phyloP scores from a whole-genome alignment of 768 basidiomycete genomes.

The Multifurca ochricompacta region DNA sequence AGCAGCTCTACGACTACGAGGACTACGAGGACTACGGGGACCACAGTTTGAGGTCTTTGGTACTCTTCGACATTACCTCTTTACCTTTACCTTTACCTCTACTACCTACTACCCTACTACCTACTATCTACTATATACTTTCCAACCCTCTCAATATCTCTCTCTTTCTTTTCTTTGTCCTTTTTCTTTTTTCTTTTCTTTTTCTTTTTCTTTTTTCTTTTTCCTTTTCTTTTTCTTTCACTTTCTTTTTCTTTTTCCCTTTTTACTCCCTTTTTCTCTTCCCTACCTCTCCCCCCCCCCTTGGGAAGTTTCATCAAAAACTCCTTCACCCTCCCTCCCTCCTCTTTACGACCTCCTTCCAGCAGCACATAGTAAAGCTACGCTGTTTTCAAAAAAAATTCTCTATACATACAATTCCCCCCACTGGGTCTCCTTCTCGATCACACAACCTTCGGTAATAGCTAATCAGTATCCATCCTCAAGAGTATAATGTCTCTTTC shows the following conservation, averaged over 20 bases:
- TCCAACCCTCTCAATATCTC: no score
- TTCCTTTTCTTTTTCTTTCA: constrained; percentile 16
- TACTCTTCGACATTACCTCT: no score
- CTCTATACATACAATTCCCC: constrained; percentile 27
- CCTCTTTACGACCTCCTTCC: constrained; percentile 34
- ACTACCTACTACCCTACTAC: no score
- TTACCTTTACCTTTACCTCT: no score
- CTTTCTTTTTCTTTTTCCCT: constrained; percentile 5
- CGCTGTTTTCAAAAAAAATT: constrained; percentile 27
- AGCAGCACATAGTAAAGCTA: constrained; percentile 37
- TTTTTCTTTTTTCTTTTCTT: constrained; percentile 8
- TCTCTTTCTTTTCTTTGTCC: not conserved
- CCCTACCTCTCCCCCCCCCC: no score
- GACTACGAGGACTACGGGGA: no score
- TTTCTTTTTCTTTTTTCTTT: constrained; percentile 9
- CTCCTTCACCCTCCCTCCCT: constrained; percentile 5
- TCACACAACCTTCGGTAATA: constrained; percentile 49
- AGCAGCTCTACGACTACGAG: no score
- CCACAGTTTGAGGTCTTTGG: no score
- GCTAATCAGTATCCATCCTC: constrained; percentile 66
- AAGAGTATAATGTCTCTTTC: constrained; percentile 87
- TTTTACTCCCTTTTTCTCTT: constrained; percentile 24
- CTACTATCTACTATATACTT: no score
- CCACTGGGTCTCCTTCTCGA: constrained; percentile 9
- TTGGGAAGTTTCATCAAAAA: constrained; percentile 25